Evolutionary conservation across 805 yeast species (phyloP), one percentile per base, ranked within the genome.

Genomic region (Metschnikowia cubensis): DNA sequence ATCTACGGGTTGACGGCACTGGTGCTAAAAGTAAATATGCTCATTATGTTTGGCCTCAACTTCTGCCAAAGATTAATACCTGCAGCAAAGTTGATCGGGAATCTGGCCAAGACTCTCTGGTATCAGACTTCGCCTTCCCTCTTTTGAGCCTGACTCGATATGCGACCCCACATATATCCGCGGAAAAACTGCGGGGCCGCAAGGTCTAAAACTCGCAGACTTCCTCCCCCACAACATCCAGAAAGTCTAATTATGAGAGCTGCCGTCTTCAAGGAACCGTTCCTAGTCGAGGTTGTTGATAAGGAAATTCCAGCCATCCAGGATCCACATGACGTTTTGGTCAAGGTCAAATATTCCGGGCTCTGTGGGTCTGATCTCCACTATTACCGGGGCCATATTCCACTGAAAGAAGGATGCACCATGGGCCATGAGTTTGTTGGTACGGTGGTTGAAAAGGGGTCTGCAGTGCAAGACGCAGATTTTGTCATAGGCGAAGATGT

Each of bases 351-450:
- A 46, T 74, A 66, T 49, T 71, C 81, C 2, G 82, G 80, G 3
- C 61, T 80, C 15, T 80, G 84, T 59, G 84, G 84, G 2, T 74
- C 82, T 5, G 84, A 80, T 55, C 66, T 80, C 48, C 84, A 80
- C 60, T 70, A 74, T 39, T 79, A 76, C 56, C 61, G 83, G n/a
- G 83, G 83, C n/a, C 72, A 74, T 50, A 69, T 76, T 31, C 69
- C 71, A 39, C 53, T 66, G 62, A 50, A 51, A 15, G 60, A 74
- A 61, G 58, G 65, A 55, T 55, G 61, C 48, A 71, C 77, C 18
- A 76, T 77, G 52, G 84, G 84, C 39, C 84, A 80, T 64, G 84
- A 79, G 59, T 70, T 76, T 45, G 59, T 70, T 17, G 82, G 82
- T 2, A 64, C 63, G 2, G 64, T 79, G 6, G 75, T 67, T 3